These are phyloP conservation scores for Colletotrichum filicis DNA, from an alignment of 2,329 filamentous ascomycete genomes.

Conservation along the genomic window DNA sequence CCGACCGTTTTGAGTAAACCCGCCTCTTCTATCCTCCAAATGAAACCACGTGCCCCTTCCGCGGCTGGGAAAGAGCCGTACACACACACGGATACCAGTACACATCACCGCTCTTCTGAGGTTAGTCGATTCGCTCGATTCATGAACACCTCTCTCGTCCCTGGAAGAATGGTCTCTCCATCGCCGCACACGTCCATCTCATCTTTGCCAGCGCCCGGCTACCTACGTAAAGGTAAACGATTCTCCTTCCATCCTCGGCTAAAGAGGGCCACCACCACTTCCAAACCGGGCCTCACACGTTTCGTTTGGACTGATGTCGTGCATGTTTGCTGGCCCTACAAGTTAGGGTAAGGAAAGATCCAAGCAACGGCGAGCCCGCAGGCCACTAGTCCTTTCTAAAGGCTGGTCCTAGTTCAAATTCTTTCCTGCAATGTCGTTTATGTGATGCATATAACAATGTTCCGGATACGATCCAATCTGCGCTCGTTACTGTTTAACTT, in stretches of 20 bases:
- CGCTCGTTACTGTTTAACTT: not conserved
- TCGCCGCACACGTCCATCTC: not conserved
- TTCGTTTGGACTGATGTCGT: slow-evolving; percentile 35
- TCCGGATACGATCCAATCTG: not conserved
- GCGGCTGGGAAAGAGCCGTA: slow-evolving; percentile 6
- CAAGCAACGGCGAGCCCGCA: slow-evolving; percentile 12
- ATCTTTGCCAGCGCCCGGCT: not conserved
- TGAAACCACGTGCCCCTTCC: slow-evolving; percentile 15
- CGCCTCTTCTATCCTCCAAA: not conserved
- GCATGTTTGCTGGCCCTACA: not conserved
- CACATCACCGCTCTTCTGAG: not conserved
- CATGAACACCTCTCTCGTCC: not conserved
- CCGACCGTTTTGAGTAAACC: slow-evolving; percentile 3
- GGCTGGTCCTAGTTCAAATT: not conserved
- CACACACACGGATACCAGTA: not conserved
- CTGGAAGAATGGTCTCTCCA: not conserved
- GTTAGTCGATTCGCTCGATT: not conserved
- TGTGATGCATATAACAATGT: not conserved
- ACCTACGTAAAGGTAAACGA: not conserved
- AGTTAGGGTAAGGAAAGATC: not conserved
- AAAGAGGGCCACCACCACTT: not conserved
- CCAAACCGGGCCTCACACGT: slow-evolving; percentile 22
- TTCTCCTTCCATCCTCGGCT: not conserved
- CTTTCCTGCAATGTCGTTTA: not conserved
- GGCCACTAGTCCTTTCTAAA: not conserved